A percentile compares a stretch with the other conserved stretches of the same genome.
Evolutionary conservation across 805 yeast species (phyloP).

Genomic region (Wickerhamomyces bovis): DNA sequence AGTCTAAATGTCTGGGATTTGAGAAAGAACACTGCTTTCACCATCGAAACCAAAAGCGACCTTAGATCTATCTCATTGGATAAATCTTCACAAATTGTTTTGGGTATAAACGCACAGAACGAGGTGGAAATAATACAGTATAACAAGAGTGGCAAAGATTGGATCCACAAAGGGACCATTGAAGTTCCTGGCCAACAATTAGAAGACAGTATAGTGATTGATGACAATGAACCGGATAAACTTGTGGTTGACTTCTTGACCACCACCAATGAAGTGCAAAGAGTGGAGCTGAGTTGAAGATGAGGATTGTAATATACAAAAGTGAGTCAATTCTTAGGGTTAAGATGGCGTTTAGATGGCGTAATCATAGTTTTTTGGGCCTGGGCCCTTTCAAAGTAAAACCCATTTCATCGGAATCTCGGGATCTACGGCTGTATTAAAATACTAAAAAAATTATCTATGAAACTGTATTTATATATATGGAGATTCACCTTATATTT

Average conservation of each 20-base stretch:
- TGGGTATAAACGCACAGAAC: conserved; percentile 4
- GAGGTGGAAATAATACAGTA: conserved; percentile 17
- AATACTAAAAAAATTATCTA: no score
- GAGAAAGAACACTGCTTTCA: conserved; percentile 30
- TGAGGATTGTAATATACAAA: neutral
- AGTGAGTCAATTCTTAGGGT: no score
- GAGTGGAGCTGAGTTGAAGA: neutral
- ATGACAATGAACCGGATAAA: conserved; percentile 9
- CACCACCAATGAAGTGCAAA: conserved; percentile 2
- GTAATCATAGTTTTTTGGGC: no score
- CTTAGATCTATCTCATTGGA: conserved; percentile 13
- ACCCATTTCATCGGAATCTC: no score
- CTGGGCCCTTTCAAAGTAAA: no score
- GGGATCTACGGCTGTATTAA: no score
- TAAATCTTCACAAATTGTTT: conserved; percentile 19
- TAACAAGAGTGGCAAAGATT: conserved; percentile 14
- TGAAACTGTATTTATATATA: no score
- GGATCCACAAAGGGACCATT: conserved; percentile 10
- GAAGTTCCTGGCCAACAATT: conserved; percentile 10
- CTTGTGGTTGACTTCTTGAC: conserved; percentile 2
- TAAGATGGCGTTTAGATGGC: no score
- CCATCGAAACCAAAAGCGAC: conserved; percentile 4
- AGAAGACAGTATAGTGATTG: conserved; percentile 10
- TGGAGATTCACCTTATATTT: no score
- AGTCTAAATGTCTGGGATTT: conserved; percentile 42